phyloP scores from a whole-genome alignment of 768 basidiomycete genomes.

The Pleurotus eryngii region DNA sequence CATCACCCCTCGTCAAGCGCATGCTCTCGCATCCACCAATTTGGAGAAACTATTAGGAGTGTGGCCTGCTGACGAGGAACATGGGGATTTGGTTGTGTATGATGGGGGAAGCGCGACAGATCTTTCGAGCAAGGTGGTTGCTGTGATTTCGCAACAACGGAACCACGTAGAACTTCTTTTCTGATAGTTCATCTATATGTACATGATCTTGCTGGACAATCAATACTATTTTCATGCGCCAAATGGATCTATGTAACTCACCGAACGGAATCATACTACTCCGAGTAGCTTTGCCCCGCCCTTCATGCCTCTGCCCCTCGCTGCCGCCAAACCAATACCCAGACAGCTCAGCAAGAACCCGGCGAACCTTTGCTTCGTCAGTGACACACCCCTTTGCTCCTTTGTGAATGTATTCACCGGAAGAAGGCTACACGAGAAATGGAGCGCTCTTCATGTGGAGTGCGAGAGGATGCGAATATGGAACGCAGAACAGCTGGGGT shows the following conservation, averaged over 20 bases:
- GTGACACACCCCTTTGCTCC: neutral
- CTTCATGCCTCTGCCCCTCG: conserved; percentile 66
- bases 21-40: conserved; percentile 42
- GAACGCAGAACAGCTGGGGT: conserved; percentile 79
- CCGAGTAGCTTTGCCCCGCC: conserved; percentile 57
- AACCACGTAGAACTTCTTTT: conserved; percentile 46
- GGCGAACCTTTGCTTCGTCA: conserved; percentile 52
- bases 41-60: conserved; percentile 33
- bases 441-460: conserved; percentile 76
- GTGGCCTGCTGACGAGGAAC: conserved; percentile 26
- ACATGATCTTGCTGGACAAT: neutral
- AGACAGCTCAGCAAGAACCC: conserved; percentile 83
- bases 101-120: conserved; percentile 58
- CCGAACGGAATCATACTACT: conserved; percentile 34
- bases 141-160: conserved; percentile 50
- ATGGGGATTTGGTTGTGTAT: conserved; percentile 59
- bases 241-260: no score
- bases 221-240: neutral
- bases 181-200: conserved; percentile 18
- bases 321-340: conserved; percentile 72
- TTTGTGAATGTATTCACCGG: conserved; percentile 42
- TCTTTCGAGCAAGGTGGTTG: conserved; percentile 50
- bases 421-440: conserved; percentile 87
- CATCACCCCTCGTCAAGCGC: conserved; percentile 37
- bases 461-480: conserved; percentile 84